phyloP scores from a whole-genome alignment of 495 filamentous ascomycete genomes.

The Polyplosphaeria fusca region DNA sequence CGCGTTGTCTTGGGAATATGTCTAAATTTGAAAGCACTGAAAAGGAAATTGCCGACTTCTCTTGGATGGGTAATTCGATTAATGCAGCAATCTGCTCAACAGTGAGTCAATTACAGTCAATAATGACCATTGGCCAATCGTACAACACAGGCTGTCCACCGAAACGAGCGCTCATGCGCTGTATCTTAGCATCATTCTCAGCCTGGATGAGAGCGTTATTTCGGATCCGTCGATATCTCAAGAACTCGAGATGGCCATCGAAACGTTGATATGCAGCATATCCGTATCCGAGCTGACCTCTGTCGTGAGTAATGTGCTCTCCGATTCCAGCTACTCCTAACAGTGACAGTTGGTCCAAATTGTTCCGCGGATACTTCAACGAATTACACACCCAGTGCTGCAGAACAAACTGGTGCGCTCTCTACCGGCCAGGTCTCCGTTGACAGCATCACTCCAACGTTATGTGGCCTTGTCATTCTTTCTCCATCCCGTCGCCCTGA shows the following conservation, averaged over 20 bases:
- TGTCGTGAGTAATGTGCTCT: neutral
- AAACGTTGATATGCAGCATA: constrained; percentile 17
- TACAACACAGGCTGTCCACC: constrained; percentile 1
- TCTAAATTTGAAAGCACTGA: neutral
- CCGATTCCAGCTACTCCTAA: neutral
- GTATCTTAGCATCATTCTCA: constrained; percentile 15
- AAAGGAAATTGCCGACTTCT: neutral
- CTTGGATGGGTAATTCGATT: neutral
- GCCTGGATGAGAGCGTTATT: constrained; percentile 25
- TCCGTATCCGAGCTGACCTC: neutral
- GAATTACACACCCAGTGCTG: constrained; percentile 22
- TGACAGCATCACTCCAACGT: constrained; percentile 61
- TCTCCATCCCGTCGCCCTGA: constrained; percentile 40
- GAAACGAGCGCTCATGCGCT: constrained; percentile 11
- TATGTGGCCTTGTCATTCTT: constrained; percentile 73
- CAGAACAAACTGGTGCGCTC: constrained; percentile 21
- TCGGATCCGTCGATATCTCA: constrained; percentile 4
- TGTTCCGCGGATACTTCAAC: constrained; percentile 5
- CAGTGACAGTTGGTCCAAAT: constrained; percentile 11
- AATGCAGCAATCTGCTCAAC: neutral
- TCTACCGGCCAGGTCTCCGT: constrained; percentile 39
- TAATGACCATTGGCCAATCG: no score
- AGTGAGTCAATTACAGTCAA: neutral
- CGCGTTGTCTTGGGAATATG: neutral
- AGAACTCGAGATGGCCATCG: constrained; percentile 19